Percentiles rank a stretch among this genome's conserved stretches.
Evolutionary conservation across 306 rosid genomes (phyloP).

Genomic region (Hippophae gyantsensis): DNA sequence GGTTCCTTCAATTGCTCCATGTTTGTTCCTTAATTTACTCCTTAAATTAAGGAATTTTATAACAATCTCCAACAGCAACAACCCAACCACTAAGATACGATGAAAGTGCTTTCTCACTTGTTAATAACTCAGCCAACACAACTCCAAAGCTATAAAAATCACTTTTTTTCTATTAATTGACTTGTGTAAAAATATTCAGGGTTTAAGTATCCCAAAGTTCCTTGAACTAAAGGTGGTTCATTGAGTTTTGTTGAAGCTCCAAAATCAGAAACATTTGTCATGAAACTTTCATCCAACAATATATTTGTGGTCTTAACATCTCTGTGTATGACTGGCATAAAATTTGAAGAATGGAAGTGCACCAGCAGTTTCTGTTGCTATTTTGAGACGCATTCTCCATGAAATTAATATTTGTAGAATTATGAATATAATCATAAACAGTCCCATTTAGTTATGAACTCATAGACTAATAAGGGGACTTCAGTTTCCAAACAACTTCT

Average conservation of each 20-base stretch:
- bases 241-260: slow-evolving; percentile 20
- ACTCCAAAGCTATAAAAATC: slow-evolving; percentile 15
- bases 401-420: neutral
- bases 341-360: slow-evolving; percentile 13
- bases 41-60: too few species aligned
- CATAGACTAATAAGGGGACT: slow-evolving; percentile 11
- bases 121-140: slow-evolving; percentile 9
- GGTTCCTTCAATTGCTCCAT: too few species aligned
- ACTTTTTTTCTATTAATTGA: slow-evolving; percentile 12
- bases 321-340: slow-evolving; percentile 18
- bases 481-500: slow-evolving; percentile 18
- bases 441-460: slow-evolving; percentile 15
- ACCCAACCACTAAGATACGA: neutral
- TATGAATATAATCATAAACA: slow-evolving; percentile 9
- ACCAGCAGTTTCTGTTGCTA: slow-evolving; percentile 12
- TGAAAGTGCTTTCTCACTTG: slow-evolving; percentile 8
- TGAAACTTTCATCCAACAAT: slow-evolving; percentile 11
- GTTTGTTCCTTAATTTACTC: too few species aligned
- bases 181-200: slow-evolving; percentile 13
- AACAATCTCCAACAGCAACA: too few species aligned
- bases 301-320: slow-evolving; percentile 16
- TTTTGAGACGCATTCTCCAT: slow-evolving; percentile 12
- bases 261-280: slow-evolving; percentile 14
- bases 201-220: slow-evolving; percentile 18
- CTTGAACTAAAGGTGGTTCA: slow-evolving; percentile 18